phyloP scores from a whole-genome alignment of 2,329 filamentous ascomycete species.

The Bimuria novae-zelandiae region DNA sequence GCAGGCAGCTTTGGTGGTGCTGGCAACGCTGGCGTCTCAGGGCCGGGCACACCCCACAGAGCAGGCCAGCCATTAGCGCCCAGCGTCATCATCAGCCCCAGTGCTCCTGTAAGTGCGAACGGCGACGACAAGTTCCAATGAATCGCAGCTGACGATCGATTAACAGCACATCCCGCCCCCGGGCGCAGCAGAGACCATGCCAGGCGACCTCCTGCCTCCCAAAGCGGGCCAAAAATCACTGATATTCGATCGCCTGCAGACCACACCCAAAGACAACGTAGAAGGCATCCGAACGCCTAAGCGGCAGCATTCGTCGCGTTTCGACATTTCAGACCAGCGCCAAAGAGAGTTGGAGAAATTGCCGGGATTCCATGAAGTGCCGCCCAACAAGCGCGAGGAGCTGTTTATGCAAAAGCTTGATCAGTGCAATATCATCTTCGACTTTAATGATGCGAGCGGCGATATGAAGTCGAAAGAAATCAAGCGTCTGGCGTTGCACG shows the following conservation, averaged over 20 bases:
- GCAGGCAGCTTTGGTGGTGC: conserved; percentile 37
- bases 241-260: conserved; percentile 85
- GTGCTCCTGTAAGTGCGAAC: conserved; percentile 64
- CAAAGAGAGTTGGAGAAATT: conserved; percentile 93
- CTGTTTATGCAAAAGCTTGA: conserved; percentile 99
- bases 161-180: conserved; percentile 85
- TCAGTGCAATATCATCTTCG: conserved; percentile 99
- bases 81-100: conserved; percentile 93
- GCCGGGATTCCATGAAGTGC: conserved; percentile 96
- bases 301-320: conserved; percentile 94
- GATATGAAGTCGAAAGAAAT: conserved; percentile 99
- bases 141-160: conserved; percentile 7
- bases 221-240: conserved; percentile 89
- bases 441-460: conserved; percentile 96
- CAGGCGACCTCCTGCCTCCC: conserved; percentile 91
- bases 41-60: conserved; percentile 64
- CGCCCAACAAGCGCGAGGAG: conserved; percentile 90
- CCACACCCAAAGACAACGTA: conserved; percentile 93
- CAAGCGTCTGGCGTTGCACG: conserved; percentile 93
- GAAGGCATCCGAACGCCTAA: conserved; percentile 95
- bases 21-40: conserved; percentile 54
- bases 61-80: conserved; percentile 70
- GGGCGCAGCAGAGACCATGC: conserved; percentile 95
- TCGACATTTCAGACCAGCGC: conserved; percentile 92
- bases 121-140: background rate